Evolutionary conservation across 257 asterid species (phyloP).

Genomic region (Ligustrum vulgare): DNA sequence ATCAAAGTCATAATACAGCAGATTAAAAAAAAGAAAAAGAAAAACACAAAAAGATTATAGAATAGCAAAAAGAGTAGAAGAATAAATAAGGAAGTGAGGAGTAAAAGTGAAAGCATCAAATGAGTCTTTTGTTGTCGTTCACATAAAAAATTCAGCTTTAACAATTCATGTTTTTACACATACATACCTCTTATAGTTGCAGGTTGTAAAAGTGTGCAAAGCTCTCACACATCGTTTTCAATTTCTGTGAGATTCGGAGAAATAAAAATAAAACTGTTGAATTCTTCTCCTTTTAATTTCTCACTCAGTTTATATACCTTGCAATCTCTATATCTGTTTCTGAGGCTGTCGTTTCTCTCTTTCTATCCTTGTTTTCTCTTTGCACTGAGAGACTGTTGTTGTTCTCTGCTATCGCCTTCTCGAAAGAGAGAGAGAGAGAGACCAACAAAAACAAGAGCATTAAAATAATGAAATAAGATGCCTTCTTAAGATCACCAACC

Average conservation of each 20-base stretch:
- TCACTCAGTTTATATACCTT: not conserved
- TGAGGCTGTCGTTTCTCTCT: constrained; percentile 49
- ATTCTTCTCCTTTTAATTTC: constrained; percentile 19
- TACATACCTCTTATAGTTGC: constrained; percentile 74
- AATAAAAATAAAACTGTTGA: constrained; percentile 9
- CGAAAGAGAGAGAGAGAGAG: constrained; percentile 54
- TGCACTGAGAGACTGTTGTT: constrained; percentile 45
- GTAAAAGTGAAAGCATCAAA: constrained; percentile 51
- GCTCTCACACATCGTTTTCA: constrained; percentile 83
- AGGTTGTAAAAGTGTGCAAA: constrained; percentile 59
- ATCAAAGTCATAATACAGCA: not conserved
- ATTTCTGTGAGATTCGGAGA: constrained; percentile 55
- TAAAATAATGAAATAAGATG: constrained; percentile 30
- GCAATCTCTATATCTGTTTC: constrained; percentile 36
- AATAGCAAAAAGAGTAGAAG: constrained; percentile 17
- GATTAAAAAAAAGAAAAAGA: too few species aligned
- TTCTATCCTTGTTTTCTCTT: constrained; percentile 23
- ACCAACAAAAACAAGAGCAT: constrained; percentile 29
- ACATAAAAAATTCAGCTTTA: constrained; percentile 39
- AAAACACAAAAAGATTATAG: not conserved
- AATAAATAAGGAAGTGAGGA: constrained; percentile 40
- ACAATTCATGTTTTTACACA: constrained; percentile 33
- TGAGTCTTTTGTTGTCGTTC: constrained; percentile 18
- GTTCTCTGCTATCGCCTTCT: constrained; percentile 79
- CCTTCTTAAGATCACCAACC: constrained; percentile 19